A percentile compares a stretch with the other conserved stretches of the same genome.
Evolutionary conservation across 1,284 basidiomycete species (phyloP).

Genomic region (Sanghuangporus weigelae): DNA sequence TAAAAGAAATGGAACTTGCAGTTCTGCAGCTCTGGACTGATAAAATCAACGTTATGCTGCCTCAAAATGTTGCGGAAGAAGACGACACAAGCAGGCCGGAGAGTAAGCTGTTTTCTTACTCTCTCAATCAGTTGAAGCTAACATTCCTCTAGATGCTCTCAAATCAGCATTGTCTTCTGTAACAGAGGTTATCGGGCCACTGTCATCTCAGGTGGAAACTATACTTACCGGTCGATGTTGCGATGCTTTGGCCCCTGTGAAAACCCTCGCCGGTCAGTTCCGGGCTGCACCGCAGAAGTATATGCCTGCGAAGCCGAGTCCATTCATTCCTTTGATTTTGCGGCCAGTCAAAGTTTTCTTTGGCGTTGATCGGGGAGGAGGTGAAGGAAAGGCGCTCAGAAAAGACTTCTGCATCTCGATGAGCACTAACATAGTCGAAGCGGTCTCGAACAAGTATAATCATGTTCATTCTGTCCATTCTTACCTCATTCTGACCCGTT

Average conservation of each 20-base stretch:
- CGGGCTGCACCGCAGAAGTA: constrained; percentile 75
- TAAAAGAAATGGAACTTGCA: constrained; percentile 48
- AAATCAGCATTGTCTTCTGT: constrained; percentile 44
- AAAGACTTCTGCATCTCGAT: constrained; percentile 49
- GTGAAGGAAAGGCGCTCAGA: constrained; percentile 53
- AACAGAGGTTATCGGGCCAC: constrained; percentile 42
- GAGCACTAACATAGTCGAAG: constrained; percentile 66
- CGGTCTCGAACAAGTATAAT: constrained; percentile 60
- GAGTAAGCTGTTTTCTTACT: constrained; percentile 35
- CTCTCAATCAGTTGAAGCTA: background rate
- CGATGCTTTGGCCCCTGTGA: constrained; percentile 82
- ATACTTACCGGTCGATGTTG: constrained; percentile 76
- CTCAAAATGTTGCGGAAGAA: constrained; percentile 31
- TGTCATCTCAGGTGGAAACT: constrained; percentile 61
- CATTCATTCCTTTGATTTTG: constrained; percentile 79
- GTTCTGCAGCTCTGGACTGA: constrained; percentile 56
- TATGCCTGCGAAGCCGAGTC: constrained; percentile 70
- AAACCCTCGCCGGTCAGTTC: constrained; percentile 85
- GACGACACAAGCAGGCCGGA: constrained; percentile 39
- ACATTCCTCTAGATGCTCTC: constrained; percentile 46
- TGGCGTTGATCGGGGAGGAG: constrained; percentile 48
- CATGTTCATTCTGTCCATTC: background rate
- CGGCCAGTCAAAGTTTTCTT: constrained; percentile 81
- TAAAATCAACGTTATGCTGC: constrained; percentile 60
- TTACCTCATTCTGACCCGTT: background rate